phyloP scores from a whole-genome alignment of 2,329 filamentous ascomycete species.

The Nothopassalora personata region DNA sequence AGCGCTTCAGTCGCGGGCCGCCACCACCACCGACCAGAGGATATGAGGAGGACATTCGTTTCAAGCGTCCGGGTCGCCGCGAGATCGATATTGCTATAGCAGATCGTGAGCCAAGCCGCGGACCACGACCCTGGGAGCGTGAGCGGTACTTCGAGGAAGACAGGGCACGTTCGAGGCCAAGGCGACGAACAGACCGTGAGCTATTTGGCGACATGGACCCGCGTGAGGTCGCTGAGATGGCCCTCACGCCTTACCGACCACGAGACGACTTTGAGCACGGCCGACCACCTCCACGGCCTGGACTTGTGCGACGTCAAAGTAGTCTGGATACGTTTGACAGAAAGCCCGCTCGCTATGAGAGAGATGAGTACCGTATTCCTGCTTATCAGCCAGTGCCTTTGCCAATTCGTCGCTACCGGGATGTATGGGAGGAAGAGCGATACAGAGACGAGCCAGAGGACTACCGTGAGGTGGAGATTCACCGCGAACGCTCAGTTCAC shows the following conservation, averaged over 20 bases:
- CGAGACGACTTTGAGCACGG: conserved; percentile 52
- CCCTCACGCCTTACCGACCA: conserved; percentile 49
- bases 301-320: conserved; percentile 72
- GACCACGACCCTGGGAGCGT: conserved; percentile 46
- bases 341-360: conserved; percentile 55
- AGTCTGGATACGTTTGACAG: conserved; percentile 88
- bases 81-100: conserved; percentile 42
- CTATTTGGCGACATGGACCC: conserved; percentile 45
- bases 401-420: conserved; percentile 52
- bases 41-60: conserved; percentile 43
- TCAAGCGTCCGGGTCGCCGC: conserved; percentile 36
- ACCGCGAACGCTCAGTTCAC: conserved; percentile 40
- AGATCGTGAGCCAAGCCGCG: conserved; percentile 34
- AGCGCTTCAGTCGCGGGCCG: conserved; percentile 37
- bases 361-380: conserved; percentile 61
- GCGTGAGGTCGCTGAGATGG: conserved; percentile 45
- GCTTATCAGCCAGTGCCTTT: conserved; percentile 64
- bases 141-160: conserved; percentile 53
- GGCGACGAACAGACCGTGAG: conserved; percentile 38
- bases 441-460: conserved; percentile 39
- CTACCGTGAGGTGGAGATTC: conserved; percentile 47
- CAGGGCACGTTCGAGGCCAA: conserved; percentile 27
- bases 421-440: conserved; percentile 62
- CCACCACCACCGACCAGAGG: conserved; percentile 16
- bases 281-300: conserved; percentile 55